Evolutionary conservation across 2,329 filamentous ascomycete species (phyloP).

Genomic region (Massarina eburnea): DNA sequence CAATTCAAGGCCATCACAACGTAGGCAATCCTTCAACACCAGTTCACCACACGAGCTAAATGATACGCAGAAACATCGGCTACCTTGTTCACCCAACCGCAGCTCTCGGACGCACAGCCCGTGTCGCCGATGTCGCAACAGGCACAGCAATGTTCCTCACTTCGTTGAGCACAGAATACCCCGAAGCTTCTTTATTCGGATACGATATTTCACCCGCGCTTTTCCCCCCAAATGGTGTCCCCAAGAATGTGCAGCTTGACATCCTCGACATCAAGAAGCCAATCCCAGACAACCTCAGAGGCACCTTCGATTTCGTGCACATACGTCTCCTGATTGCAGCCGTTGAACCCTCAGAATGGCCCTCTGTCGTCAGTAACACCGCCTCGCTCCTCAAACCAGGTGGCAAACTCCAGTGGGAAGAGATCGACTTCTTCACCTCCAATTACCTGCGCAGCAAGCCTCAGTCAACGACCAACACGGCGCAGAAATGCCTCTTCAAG

Average conservation of each 20-base stretch:
- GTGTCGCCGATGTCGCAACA: not conserved
- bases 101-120: too few relatives aligned
- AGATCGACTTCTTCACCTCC: not conserved
- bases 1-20: too few relatives aligned
- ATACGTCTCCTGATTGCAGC: not conserved
- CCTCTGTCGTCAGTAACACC: slow-evolving; percentile 1
- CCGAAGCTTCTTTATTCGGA: slow-evolving; percentile 1
- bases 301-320: slow-evolving; percentile 4
- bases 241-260: slow-evolving; percentile 1
- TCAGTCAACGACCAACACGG: too few relatives aligned
- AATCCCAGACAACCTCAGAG: not conserved
- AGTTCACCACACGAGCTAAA: too few relatives aligned
- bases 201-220: slow-evolving; percentile 4
- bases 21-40: too few relatives aligned
- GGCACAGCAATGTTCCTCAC: not conserved
- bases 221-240: slow-evolving; percentile 3
- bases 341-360: slow-evolving; percentile 3
- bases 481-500: not conserved
- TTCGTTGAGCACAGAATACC: not conserved
- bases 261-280: slow-evolving; percentile 2
- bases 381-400: slow-evolving; percentile 3
- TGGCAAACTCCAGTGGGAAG: slow-evolving; percentile 4
- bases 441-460: not conserved
- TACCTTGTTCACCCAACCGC: too few relatives aligned
- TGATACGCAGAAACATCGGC: too few relatives aligned